These are phyloP conservation scores for Hemisphaericaspora xylofermentans DNA, from an alignment of 1,139 yeast species.

Conservation along the genomic window DNA sequence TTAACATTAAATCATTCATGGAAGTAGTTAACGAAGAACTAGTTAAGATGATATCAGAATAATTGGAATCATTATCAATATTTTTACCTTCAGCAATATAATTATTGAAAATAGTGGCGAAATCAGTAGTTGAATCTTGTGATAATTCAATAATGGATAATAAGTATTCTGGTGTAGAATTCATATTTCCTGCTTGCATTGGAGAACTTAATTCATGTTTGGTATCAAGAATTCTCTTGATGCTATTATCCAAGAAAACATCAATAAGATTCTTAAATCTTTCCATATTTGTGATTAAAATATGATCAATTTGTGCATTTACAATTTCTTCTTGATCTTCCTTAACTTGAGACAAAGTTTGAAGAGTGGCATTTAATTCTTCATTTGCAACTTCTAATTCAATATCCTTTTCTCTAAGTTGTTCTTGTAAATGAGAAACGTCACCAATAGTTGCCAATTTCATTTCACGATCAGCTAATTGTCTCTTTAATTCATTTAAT, in stretches of 20 bases:
- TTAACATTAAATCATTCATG: conserved; percentile 63
- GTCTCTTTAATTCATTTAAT: conserved; percentile 40
- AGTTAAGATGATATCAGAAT: conserved; percentile 56
- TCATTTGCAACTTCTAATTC: conserved; percentile 80
- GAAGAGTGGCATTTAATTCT: conserved; percentile 72
- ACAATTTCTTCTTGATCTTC: conserved; percentile 54
- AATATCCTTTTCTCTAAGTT: conserved; percentile 67
- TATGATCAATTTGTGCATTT: conserved; percentile 59
- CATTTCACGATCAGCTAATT: conserved; percentile 31
- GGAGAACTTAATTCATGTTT: conserved; percentile 74
- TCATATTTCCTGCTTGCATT: conserved; percentile 80
- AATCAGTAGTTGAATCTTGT: conserved; percentile 73
- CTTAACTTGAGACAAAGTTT: conserved; percentile 57
- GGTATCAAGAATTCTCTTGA: conserved; percentile 71
- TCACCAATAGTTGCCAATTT: conserved; percentile 21
- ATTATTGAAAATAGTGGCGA: conserved; percentile 76
- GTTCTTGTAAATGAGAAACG: conserved; percentile 39
- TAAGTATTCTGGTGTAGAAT: conserved; percentile 72
- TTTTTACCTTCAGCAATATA: conserved; percentile 76
- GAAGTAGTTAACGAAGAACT: conserved; percentile 68
- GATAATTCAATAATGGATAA: conserved; percentile 71
- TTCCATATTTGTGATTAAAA: conserved; percentile 48
- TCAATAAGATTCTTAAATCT: conserved; percentile 65
- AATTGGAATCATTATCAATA: conserved; percentile 61
- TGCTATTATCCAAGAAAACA: conserved; percentile 67